Evolutionary conservation across 2,329 filamentous ascomycete genomes (phyloP).

Genomic region (Botrytis medusae): DNA sequence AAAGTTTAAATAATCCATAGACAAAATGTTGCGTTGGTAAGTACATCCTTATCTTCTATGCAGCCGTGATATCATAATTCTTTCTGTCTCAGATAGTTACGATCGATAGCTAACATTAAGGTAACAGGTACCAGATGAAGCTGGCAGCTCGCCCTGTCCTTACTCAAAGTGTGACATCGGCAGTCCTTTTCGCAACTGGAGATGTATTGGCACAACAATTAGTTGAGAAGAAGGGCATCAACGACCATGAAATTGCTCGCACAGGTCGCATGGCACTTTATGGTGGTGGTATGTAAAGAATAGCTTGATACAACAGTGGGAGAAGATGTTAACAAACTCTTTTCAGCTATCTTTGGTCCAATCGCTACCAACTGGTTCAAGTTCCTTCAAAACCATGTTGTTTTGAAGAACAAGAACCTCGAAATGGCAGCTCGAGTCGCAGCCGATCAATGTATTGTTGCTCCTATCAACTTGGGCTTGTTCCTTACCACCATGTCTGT

Average conservation of each 20-base stretch:
- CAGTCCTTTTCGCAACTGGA: conserved; percentile 87
- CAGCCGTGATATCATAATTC: not conserved
- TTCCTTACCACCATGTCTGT: conserved; percentile 70
- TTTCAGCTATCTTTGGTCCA: conserved; percentile 64
- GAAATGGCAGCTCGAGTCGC: conserved; percentile 64
- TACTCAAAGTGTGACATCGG: conserved; percentile 87
- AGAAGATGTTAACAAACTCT: conserved; percentile 6
- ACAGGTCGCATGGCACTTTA: conserved; percentile 80
- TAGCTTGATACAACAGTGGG: not conserved
- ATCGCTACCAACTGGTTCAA: conserved; percentile 70
- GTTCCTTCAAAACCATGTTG: conserved; percentile 62
- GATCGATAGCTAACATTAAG: conserved; percentile 22
- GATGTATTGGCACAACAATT: conserved; percentile 89
- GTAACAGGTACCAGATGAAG: conserved; percentile 77
- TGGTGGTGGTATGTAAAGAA: conserved; percentile 54
- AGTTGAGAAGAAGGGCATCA: conserved; percentile 76
- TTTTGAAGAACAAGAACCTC: conserved; percentile 54
- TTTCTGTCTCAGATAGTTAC: conserved; percentile 6
- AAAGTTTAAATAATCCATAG: not conserved
- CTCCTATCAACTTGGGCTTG: conserved; percentile 60
- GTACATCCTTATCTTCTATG: conserved; percentile 21
- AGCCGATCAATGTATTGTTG: conserved; percentile 66
- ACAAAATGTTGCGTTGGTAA: conserved; percentile 39
- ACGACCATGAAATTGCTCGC: conserved; percentile 71
- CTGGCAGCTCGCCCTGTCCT: conserved; percentile 79